These are phyloP conservation scores for Leccinum sublutescens DNA, from an alignment of 768 basidiomycete genomes.

Conservation along the genomic window DNA sequence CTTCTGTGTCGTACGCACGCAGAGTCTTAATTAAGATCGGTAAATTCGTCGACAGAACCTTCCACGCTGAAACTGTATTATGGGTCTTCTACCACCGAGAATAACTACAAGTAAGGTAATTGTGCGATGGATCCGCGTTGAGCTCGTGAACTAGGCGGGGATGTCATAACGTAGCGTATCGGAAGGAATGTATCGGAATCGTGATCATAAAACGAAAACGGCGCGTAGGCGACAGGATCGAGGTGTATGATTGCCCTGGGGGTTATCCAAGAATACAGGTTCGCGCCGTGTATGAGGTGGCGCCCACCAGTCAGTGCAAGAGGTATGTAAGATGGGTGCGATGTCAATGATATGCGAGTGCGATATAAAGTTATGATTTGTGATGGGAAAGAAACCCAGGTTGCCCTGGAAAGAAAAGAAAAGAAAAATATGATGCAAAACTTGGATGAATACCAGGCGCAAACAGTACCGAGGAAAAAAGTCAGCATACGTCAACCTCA, in stretches of 20 bases:
- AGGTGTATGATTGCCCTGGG: not conserved
- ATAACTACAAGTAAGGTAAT: constrained; percentile 25
- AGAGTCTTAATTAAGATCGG: not conserved
- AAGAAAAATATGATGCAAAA: not conserved
- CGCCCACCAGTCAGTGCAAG: constrained; percentile 13
- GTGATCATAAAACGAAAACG: constrained; percentile 1
- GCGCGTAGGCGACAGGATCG: not conserved
- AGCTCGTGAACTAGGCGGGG: not conserved
- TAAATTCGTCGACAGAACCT: not conserved
- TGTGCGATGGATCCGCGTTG: constrained; percentile 13
- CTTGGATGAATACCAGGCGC: not conserved
- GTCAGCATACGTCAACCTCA: constrained; percentile 30
- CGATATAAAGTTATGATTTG: constrained; percentile 10
- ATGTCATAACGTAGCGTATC: not conserved
- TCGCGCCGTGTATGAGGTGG: constrained; percentile 5
- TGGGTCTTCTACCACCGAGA: constrained; percentile 9
- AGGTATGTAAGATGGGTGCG: constrained; percentile 22
- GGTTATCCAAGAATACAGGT: constrained; percentile 23
- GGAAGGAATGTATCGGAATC: constrained; percentile 4
- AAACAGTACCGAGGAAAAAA: not conserved
- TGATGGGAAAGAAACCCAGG: constrained; percentile 1
- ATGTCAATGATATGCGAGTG: constrained; percentile 19
- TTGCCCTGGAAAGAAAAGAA: constrained; percentile 6
- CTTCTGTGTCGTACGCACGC: not conserved
- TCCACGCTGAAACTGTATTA: constrained; percentile 16